Base-by-base conservation (phyloP, 352 stramenopile species). In the Phytophthora podocarpi region DNA sequence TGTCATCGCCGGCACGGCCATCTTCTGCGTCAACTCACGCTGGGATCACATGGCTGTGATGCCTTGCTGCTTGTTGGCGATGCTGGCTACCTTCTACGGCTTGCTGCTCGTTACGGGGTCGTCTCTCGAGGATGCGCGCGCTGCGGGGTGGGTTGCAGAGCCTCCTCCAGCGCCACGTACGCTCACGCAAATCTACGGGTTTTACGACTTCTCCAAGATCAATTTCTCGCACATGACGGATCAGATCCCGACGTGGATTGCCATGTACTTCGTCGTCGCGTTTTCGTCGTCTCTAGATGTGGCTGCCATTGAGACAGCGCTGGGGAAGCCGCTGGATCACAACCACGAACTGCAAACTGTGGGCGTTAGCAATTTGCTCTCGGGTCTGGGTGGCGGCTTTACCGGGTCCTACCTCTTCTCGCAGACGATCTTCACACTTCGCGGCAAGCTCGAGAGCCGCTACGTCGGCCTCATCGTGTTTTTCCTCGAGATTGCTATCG, bases 351-450 rank as follows among this genome's bases (percentile, higher is more conserved):
- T 98, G 13, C 85, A 95, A 52, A 98, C 93, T 24, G 96, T 99
- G 6, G 97, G 97, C 1, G 78, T 98, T 21, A 98, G 89, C 39
- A 99, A 99, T 76, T 74, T 99, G 15, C 65, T 99, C 12, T 98
- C 90, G 23, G 98, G 98, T 5, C 45, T 99, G 31, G 91, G 88
- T 0, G 97, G 97, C 16, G 98, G 98, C 34, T 99, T 99, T 69
- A 99, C 97, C 5, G 98, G 98, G 5, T 98, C 86, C 21, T 99
- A 99, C 74, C 99, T 99, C 64, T 99, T 99, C 72, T 98, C 89
- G 21, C 97, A 99, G 81, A 99, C 96, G 32, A 95, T 96, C 50
- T 95, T 96, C 66, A 93, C 87, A 32, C 71, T 95, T 63, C 86
- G 86, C 16, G 80, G 84, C 26, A 84, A 89, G 20, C 74, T 95